Conservation (phyloP, 208 protist genomes). For the Trypanosoma cruzi region DNA sequence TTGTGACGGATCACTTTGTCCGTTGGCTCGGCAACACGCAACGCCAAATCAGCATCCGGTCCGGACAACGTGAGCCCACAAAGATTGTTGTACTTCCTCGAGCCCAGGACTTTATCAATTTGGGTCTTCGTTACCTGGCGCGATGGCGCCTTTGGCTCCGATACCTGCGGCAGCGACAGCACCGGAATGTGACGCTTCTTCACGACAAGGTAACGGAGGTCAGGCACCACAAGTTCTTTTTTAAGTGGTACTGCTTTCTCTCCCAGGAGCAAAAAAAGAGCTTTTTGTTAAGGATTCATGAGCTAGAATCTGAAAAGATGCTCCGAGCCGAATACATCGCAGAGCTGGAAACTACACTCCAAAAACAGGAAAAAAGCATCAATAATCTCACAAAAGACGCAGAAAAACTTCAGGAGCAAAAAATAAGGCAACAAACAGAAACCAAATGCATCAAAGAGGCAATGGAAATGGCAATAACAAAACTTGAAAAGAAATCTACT, state of each 20-base stretch:
- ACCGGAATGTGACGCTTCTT: constrained; percentile 48
- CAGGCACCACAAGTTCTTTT: constrained; percentile 24
- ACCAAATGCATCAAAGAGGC: neutral
- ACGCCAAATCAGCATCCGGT: constrained; percentile 9
- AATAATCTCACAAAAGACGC: constrained; percentile 11
- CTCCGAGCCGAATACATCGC: neutral
- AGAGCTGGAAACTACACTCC: constrained; percentile 13
- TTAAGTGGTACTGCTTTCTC: constrained; percentile 12
- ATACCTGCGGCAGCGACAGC: constrained; percentile 44
- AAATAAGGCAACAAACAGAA: neutral
- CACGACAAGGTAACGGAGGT: constrained; percentile 42
- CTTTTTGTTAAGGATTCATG: constrained; percentile 1
- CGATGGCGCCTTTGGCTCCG: constrained; percentile 60
- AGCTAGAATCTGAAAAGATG: neutral
- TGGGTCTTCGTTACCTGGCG: constrained; percentile 60
- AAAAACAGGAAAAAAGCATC: constrained; percentile 21
- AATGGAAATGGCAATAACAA: constrained; percentile 5
- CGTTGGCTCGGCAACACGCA: constrained; percentile 65
- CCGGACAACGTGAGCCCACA: constrained; percentile 24
- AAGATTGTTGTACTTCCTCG: constrained; percentile 59
- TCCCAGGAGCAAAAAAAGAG: neutral
- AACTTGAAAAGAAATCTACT: neutral
- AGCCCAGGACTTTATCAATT: constrained; percentile 52
- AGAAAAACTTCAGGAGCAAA: constrained; percentile 7
- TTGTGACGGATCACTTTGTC: constrained; percentile 53